These are phyloP conservation scores for Furcasterigmium sp. DNA, from an alignment of 2,329 filamentous ascomycete genomes.

Conservation along the genomic window DNA sequence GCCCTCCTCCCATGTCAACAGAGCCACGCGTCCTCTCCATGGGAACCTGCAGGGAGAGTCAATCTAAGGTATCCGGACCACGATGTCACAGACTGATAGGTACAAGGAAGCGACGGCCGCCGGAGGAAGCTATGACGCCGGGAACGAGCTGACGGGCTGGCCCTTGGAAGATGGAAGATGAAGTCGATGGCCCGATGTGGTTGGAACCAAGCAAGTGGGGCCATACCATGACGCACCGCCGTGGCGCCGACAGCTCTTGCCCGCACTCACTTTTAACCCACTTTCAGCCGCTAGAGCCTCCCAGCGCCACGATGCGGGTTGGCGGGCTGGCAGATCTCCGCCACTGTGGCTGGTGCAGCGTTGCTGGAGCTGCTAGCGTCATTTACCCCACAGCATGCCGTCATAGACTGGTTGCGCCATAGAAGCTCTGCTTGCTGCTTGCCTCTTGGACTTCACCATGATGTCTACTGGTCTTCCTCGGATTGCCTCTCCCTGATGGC, in stretches of 20 bases:
- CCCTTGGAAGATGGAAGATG: not conserved
- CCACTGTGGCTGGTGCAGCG: not conserved
- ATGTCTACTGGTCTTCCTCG: too few relatives aligned
- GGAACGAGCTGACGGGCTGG: slow-evolving; percentile 2
- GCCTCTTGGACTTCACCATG: too few relatives aligned
- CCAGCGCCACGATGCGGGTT: too few relatives aligned
- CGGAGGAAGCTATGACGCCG: slow-evolving; percentile 7
- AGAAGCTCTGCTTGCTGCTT: not conserved
- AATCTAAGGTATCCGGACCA: not conserved
- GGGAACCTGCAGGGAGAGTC: not conserved
- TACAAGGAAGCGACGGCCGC: slow-evolving; percentile 3
- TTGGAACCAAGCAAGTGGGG: slow-evolving; percentile 9
- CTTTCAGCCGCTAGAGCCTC: too few relatives aligned
- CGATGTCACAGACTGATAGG: not conserved
- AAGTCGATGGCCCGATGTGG: slow-evolving; percentile 2
- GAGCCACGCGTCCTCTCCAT: slow-evolving; percentile 11
- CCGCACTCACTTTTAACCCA: too few relatives aligned
- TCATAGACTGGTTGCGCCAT: slow-evolving; percentile 7
- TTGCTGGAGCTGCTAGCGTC: slow-evolving; percentile 13
- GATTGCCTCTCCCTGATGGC: too few relatives aligned
- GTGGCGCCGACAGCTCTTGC: not conserved
- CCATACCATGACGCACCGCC: slow-evolving; percentile 11
- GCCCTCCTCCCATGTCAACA: too few relatives aligned
- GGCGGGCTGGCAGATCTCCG: too few relatives aligned
- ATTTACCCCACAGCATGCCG: slow-evolving; percentile 12